These are phyloP conservation scores for thale cress (Arabidopsis thaliana) DNA, from an alignment of 345 rosid species.

Conservation along the genomic window TAIR10.1 NC_003076.8:26330501-26331000, in stretches of 20 bases:
- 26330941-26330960: slow-evolving; percentile 35
- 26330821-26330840: slow-evolving; percentile 54
- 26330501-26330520: slow-evolving; percentile 18
- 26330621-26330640: slow-evolving; percentile 28
- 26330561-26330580: slow-evolving; percentile 37
- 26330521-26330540: slow-evolving; percentile 13
- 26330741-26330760: slow-evolving; percentile 27
- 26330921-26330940: slow-evolving; percentile 40
- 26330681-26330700: not conserved
- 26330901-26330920: slow-evolving; percentile 42
- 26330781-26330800: slow-evolving; percentile 34
- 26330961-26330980: slow-evolving; percentile 34
- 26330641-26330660: slow-evolving; percentile 19
- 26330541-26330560: not conserved
- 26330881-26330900: slow-evolving; percentile 32
- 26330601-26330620: slow-evolving; percentile 43
- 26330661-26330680: not conserved
- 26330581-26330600: slow-evolving; percentile 53
- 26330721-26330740: slow-evolving; percentile 10
- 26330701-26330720: not conserved
- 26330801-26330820: slow-evolving; percentile 40
- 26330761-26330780: slow-evolving; percentile 32
- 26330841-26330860: slow-evolving; percentile 56
- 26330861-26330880: slow-evolving; percentile 42
- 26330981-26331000: slow-evolving; percentile 49